A percentile compares a stretch with the other conserved stretches of the same genome.
phyloP scores from a whole-genome alignment of 108 stramenopile species.

The Cyclotella atomus region DNA sequence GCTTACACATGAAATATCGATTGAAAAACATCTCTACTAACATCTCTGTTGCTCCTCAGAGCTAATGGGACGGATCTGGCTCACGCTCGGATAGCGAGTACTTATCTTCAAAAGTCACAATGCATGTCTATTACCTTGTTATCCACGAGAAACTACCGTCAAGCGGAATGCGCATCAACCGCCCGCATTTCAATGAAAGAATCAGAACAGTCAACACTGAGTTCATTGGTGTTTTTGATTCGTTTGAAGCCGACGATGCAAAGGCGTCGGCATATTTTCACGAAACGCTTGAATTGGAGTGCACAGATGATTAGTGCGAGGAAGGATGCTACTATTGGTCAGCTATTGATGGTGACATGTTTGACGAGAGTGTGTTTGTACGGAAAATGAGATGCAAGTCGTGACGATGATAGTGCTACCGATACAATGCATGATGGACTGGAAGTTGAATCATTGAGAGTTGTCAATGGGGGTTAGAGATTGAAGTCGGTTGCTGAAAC shows the following conservation, averaged over 20 bases:
- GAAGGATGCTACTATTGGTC: conserved; percentile 3
- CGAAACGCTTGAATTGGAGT: not conserved
- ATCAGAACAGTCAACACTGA: not conserved
- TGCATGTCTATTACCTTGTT: not conserved
- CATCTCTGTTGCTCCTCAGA: not conserved
- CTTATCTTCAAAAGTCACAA: not conserved
- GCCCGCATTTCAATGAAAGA: not conserved
- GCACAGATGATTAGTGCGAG: conserved; percentile 4
- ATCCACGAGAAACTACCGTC: conserved; percentile 1
- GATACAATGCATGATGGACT: no score
- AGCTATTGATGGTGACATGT: not conserved
- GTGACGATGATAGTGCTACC: no score
- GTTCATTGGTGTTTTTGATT: not conserved
- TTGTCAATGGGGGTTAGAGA: no score
- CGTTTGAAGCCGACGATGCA: not conserved
- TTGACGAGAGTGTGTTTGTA: conserved; percentile 6
- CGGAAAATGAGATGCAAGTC: no score
- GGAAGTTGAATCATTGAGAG: no score
- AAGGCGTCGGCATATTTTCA: not conserved
- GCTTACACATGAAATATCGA: not conserved
- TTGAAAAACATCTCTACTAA: not conserved
- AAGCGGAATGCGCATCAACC: not conserved
- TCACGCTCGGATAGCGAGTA: not conserved
- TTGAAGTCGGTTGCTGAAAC: no score
- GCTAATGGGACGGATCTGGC: not conserved